These are phyloP conservation scores for Clavispora fructus DNA, from an alignment of 805 yeast genomes.

Conservation along the genomic window DNA sequence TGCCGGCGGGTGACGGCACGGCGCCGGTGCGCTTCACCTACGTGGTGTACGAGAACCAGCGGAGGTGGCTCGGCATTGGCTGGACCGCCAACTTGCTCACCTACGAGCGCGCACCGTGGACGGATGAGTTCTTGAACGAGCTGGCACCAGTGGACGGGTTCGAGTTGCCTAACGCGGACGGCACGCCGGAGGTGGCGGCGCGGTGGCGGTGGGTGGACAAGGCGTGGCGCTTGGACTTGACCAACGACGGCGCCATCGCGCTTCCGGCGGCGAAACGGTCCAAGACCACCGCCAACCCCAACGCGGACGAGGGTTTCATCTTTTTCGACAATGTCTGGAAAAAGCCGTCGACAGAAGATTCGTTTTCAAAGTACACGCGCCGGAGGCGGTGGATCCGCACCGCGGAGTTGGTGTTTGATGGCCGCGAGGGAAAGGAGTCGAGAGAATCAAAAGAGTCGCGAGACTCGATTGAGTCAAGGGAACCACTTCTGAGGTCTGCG, in stretches of 20 bases:
- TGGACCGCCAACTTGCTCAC: slow-evolving; percentile 92
- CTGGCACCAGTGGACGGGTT: slow-evolving; percentile 71
- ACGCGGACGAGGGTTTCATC: slow-evolving; percentile 76
- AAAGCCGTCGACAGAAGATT: slow-evolving; percentile 80
- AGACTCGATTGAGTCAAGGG: too few species aligned
- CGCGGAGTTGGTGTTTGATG: slow-evolving; percentile 64
- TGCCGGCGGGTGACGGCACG: slow-evolving; percentile 7
- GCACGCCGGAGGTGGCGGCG: slow-evolving; percentile 50
- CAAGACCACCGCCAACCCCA: slow-evolving; percentile 63
- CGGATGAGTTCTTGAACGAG: slow-evolving; percentile 91
- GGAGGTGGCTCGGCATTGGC: slow-evolving; percentile 96
- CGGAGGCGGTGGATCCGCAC: slow-evolving; percentile 95
- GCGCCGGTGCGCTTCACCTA: slow-evolving; percentile 77
- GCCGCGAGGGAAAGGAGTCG: too few species aligned
- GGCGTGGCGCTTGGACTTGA: slow-evolving; percentile 84
- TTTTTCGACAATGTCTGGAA: slow-evolving; percentile 95
- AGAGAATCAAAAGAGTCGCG: too few species aligned
- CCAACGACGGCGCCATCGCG: slow-evolving; percentile 82
- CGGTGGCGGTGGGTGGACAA: slow-evolving; percentile 94
- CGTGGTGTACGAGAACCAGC: slow-evolving; percentile 89
- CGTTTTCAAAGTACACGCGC: slow-evolving; percentile 86
- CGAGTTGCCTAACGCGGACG: slow-evolving; percentile 68
- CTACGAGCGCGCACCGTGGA: slow-evolving; percentile 95
- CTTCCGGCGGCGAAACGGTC: slow-evolving; percentile 54
- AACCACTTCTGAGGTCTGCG: too few species aligned